Conservation (phyloP, 306 rosid genomes). For the Quercus gilva region DNA sequence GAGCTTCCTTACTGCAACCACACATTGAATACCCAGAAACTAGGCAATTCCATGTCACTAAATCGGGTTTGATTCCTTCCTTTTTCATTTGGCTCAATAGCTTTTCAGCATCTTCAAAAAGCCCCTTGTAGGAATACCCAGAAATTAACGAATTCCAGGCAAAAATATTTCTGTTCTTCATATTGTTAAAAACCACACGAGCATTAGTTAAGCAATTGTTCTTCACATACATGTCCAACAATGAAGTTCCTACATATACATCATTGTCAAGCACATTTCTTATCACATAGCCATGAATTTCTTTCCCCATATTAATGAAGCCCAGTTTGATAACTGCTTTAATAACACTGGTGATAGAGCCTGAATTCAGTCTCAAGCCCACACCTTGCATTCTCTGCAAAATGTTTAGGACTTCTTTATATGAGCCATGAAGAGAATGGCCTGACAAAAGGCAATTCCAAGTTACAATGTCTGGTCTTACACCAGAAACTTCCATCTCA, state of each 20-base stretch:
- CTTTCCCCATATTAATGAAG: conserved; percentile 47
- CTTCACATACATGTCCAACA: conserved; percentile 71
- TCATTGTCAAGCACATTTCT: conserved; percentile 55
- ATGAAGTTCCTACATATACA: conserved; percentile 54
- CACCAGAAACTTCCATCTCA: conserved; percentile 40
- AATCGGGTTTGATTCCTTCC: conserved; percentile 56
- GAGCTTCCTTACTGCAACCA: conserved; percentile 54
- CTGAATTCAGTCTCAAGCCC: conserved; percentile 54
- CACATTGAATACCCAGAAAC: conserved; percentile 57
- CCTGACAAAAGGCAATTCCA: conserved; percentile 73
- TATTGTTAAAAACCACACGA: conserved; percentile 34
- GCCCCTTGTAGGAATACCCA: conserved; percentile 62
- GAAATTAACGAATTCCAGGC: conserved; percentile 72
- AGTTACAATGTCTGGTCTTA: conserved; percentile 66
- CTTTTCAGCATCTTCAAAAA: conserved; percentile 44
- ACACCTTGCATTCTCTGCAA: conserved; percentile 39
- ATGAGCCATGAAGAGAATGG: conserved; percentile 49
- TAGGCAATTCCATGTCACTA: conserved; percentile 72
- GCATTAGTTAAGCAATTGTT: conserved; percentile 48
- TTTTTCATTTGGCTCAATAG: conserved; percentile 40
- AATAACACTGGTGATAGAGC: conserved; percentile 60
- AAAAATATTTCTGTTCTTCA: conserved; percentile 53
- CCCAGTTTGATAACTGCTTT: conserved; percentile 51
- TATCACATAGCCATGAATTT: conserved; percentile 57
- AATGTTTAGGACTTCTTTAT: conserved; percentile 33